Base-by-base conservation (phyloP, 306 rosid species). In the Medicago ruthenica region DNA sequence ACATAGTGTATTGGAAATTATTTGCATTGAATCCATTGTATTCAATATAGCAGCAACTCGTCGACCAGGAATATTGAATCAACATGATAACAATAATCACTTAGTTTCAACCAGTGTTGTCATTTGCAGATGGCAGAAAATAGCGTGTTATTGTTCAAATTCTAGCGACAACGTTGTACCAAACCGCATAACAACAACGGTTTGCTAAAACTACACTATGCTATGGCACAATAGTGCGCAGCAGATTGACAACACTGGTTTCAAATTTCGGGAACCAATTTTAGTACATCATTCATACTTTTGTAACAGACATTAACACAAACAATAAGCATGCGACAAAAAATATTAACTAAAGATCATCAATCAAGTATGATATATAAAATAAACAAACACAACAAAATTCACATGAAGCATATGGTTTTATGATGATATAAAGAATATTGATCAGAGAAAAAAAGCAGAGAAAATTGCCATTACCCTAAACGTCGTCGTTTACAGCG, bases 301-400 rank as follows among this genome's bases (percentile, higher is more conserved):
- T 11, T 59, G 65, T 24, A 24, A 59, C 65, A 24, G 12, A 9
- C 69, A 63, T 61, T n/a, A 63, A 63, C 44, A 63, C n/a, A 64
- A 64, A 2, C 70, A 64, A 64, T 39, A 37, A 64, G 70, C 70
- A 64, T 17, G 31, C 70, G 2, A 64, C 14, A 6, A 64, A 64
- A 63, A 64, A 37, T 39, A 64, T 4, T 37, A 64, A 16, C 69
- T 5, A 24, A 24, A 24, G 0, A 24, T 2, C 1, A 24, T 24
- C 27, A 24, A 24, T 24, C 27, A 24, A 24, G 27, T 0, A 24
- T 24, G 2, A 24, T 24, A 24, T 24, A 24, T 24, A 24, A 24
- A 24, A 24, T 24, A 24, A 24, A 24, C 27, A 24, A 24, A 24
- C 27, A 24, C 27, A 24, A 24, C 27, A 24, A 24, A 24, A 24